A percentile compares a stretch with the other conserved stretches of the same genome.
These are phyloP conservation scores for Camellia lanceoleosa DNA, from an alignment of 148 eudicot genomes.

Conservation along the genomic window DNA sequence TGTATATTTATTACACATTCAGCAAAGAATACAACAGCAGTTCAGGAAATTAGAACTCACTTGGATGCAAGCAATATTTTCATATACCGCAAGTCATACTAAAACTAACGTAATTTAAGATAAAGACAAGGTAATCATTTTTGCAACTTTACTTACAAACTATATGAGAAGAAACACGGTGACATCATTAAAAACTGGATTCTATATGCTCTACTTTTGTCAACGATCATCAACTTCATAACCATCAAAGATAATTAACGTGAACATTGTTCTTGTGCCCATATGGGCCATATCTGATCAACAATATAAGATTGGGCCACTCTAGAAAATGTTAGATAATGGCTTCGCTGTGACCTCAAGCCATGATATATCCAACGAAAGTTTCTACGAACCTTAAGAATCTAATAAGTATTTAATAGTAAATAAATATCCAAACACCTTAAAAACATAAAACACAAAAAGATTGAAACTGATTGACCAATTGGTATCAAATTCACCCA, in stretches of 20 bases:
- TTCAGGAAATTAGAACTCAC: not conserved
- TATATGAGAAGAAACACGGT: not conserved
- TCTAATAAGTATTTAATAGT: not conserved
- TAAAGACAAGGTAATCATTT: not conserved
- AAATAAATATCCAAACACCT: not conserved
- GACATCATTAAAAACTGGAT: not conserved
- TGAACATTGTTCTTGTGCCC: not conserved
- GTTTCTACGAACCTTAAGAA: not conserved
- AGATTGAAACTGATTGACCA: not conserved
- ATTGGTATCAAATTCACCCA: not conserved
- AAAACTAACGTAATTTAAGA: not conserved
- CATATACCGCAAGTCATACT: not conserved
- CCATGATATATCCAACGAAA: not conserved
- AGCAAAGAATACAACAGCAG: not conserved
- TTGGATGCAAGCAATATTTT: slow-evolving; percentile 3
- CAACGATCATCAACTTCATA: not conserved
- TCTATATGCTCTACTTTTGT: not conserved
- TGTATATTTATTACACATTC: not conserved
- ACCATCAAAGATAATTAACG: not conserved
- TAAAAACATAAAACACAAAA: not conserved
- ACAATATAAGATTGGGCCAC: not conserved
- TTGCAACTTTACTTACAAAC: not conserved
- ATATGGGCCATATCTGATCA: not conserved
- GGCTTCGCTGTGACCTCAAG: not conserved
- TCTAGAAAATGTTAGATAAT: not conserved